These are phyloP conservation scores for Lentinula detonsa DNA, from an alignment of 768 basidiomycete species.

Conservation along the genomic window DNA sequence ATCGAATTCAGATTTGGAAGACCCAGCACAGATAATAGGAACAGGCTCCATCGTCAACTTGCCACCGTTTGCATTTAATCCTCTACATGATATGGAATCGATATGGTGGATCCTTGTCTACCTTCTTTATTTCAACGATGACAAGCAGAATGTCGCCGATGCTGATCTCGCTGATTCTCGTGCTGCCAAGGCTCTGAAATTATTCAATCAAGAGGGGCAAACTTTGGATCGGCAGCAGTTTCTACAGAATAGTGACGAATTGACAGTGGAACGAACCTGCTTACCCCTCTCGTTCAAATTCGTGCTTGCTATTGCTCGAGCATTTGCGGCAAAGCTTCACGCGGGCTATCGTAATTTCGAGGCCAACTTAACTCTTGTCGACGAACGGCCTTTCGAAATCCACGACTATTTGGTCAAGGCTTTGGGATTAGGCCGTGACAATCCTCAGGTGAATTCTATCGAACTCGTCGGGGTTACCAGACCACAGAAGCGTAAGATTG, in stretches of 20 bases:
- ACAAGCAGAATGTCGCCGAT: neutral
- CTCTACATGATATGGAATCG: neutral
- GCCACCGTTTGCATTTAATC: neutral
- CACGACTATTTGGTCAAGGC: neutral
- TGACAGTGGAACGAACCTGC: neutral
- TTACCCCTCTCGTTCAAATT: neutral
- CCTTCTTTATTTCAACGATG: neutral
- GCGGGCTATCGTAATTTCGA: neutral
- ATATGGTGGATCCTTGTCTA: neutral
- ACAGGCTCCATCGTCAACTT: neutral
- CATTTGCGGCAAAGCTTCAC: neutral
- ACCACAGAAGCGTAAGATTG: neutral
- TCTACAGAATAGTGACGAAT: neutral
- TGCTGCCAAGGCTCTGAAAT: neutral
- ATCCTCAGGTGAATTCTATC: neutral
- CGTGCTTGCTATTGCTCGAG: neutral
- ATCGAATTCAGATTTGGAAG: neutral
- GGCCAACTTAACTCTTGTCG: neutral
- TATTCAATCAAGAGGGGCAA: neutral
- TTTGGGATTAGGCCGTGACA: neutral
- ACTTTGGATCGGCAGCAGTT: neutral
- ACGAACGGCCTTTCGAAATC: neutral
- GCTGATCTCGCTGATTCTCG: neutral
- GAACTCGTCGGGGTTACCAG: neutral
- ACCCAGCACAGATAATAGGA: neutral